These are phyloP conservation scores for Patellaria atrata DNA, from an alignment of 495 filamentous ascomycete species.

Conservation along the genomic window DNA sequence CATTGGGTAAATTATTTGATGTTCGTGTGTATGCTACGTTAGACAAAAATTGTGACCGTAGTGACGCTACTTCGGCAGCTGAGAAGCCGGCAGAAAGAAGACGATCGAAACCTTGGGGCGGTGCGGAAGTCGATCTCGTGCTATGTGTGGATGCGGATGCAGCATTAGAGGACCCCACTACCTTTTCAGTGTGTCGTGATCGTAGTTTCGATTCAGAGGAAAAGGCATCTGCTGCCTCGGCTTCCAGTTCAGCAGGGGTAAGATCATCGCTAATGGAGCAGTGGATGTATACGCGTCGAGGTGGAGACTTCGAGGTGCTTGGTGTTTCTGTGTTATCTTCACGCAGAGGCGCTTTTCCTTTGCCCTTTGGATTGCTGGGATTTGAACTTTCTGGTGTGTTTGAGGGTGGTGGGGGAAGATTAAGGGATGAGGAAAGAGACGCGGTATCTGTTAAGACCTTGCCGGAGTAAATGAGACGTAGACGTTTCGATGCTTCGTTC, in stretches of 20 bases:
- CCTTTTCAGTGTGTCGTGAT: slow-evolving; percentile 12
- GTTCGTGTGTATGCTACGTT: slow-evolving; percentile 63
- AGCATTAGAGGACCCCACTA: not conserved
- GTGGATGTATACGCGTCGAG: slow-evolving; percentile 70
- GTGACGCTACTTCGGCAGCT: slow-evolving; percentile 57
- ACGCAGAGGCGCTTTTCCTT: slow-evolving; percentile 42
- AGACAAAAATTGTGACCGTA: slow-evolving; percentile 73
- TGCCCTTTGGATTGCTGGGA: slow-evolving; percentile 39
- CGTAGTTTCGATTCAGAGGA: slow-evolving; percentile 22
- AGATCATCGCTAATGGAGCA: slow-evolving; percentile 74
- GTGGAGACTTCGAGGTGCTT: slow-evolving; percentile 18
- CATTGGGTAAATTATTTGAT: slow-evolving; percentile 67
- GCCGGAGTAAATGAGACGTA: slow-evolving; percentile 79
- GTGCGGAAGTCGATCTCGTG: slow-evolving; percentile 42
- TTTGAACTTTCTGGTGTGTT: slow-evolving; percentile 28
- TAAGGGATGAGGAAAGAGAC: slow-evolving; percentile 50
- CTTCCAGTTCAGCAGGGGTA: slow-evolving; percentile 47
- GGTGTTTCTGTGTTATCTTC: slow-evolving; percentile 11
- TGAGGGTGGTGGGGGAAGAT: slow-evolving; percentile 44
- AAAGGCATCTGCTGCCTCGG: slow-evolving; percentile 44
- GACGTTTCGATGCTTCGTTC: slow-evolving; percentile 44
- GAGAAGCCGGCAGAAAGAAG: slow-evolving; percentile 69
- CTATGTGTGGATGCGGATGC: slow-evolving; percentile 4
- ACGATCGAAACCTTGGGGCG: slow-evolving; percentile 81
- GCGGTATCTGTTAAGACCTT: slow-evolving; percentile 62